Evolutionary conservation across 345 rosid species (phyloP), one percentile per base, ranked within the genome.

Genomic region (Diplotaxis tenuifolia): DNA sequence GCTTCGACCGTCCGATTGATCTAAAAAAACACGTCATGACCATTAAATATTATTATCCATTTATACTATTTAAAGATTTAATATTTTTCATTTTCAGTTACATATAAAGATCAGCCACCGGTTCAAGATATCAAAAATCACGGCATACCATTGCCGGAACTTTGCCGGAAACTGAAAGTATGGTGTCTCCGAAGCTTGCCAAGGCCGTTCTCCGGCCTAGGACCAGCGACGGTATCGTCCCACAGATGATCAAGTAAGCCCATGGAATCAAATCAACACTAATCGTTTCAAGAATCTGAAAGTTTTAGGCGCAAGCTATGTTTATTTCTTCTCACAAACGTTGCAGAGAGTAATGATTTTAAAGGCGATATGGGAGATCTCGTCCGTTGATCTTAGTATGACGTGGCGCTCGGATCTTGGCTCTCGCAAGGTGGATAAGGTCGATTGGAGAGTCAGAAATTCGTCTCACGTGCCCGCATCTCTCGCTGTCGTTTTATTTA

Each of bases 161-260:
- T 83, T 21, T 96, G 66, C 42, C 87, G 87, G 88, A 79, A 72
- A 78, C 82, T 75, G 80, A 86, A 83, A 74, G 85, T 82, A 64
- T 82, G 74, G 34, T 84, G 84, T 83, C 88, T 96, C 73, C 96
- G 89, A 53, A 96, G 99, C 90, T 84, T 89, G 69, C 99, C 96
- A 75, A 92, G 97, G 78, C 98, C 99, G 83, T 72, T 84, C 15
- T 96, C 98, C 6, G 99, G 99, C 57, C 75, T 80, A 1, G 99
- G 98, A 25, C 99, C 99, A 67, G 99, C 99, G 68, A 92, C 94
- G 72, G 97, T 92, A 74, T 96, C 99, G 65, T 96, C 99, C 99
- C 99, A 96, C n/a, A 96, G 83, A 72, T 96, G 94, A 65, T 96
- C 97, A 16, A 92, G 96, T 9, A 96, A 81, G 38, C 99, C 82